Base-by-base conservation (phyloP, 176 grass and related monocot genomes). In the Aegilops sharonensis region DNA sequence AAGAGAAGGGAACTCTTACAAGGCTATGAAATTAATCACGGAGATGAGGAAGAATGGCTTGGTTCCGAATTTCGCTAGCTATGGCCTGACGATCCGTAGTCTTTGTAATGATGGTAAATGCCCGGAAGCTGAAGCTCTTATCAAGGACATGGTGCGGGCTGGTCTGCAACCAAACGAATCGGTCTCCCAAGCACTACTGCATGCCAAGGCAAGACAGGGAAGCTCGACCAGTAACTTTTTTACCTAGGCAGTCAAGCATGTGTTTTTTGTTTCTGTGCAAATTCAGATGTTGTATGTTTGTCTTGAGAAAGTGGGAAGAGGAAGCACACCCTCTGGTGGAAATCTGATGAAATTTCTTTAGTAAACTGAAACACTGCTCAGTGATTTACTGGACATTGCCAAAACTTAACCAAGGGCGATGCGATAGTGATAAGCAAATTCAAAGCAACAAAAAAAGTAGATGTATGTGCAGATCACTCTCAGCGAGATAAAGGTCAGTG, bases 11-110 rank as follows among this genome's bases (percentile, higher is more conserved):
- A 97, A 73, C 79, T 94, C 90, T 7, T 91, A 89, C 78, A 87
- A 75, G 83, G 86, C 90, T 45, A 42, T 89, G 31, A 92, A 69
- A 59, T 56, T 94, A 37, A 72, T 91, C 34, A 81, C 40, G 40
- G 90, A 88, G 42, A 94, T 89, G 95, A 85, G 88, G 47, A 80
- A 79, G 70, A 81, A 85, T 39, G 88, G 92, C 10, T 75, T 92
- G 81, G 64, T 90, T 78, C 95, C 92, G 20, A 97, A 92, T 86
- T 9, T 61, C 50, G 81, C 95, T 47, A 97, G 92, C 85, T 97
- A 94, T 78, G 36, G 86, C 36, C 23, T 92, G 75, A 83, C 78
- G 0, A 88, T 97, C 74, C 87, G 86, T 87, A 34, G 89, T 79
- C 92, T 94, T 75, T 92, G 88, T 83, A 91, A 88, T 48, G 92